phyloP scores from a whole-genome alignment of 2,329 filamentous ascomycete species.

The Neopestalotiopsis sp. region DNA sequence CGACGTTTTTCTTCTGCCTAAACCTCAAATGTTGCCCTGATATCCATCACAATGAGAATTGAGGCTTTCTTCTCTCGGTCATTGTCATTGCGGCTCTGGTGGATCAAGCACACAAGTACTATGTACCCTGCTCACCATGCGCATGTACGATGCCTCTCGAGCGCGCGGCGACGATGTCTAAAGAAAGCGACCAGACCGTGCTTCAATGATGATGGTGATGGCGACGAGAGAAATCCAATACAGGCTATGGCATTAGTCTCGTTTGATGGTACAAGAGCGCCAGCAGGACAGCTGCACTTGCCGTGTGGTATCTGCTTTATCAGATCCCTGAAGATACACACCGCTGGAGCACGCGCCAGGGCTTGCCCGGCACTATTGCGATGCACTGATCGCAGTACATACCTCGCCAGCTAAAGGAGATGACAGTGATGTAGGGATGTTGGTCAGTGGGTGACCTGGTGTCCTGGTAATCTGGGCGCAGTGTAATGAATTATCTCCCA shows the following conservation, averaged over 20 bases:
- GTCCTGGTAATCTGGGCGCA: neutral
- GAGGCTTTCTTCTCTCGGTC: neutral
- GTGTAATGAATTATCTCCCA: neutral
- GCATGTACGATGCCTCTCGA: neutral
- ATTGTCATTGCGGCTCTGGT: neutral
- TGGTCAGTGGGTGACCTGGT: neutral
- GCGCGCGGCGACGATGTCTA: neutral
- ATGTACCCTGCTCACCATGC: neutral
- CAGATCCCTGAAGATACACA: neutral
- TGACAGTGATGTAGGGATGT: neutral
- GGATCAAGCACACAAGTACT: neutral
- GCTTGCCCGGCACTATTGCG: neutral
- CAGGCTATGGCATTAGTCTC: neutral
- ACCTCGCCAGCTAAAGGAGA: neutral
- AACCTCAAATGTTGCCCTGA: too few relatives aligned
- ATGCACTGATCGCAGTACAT: conserved; percentile 1
- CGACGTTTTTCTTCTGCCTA: too few relatives aligned
- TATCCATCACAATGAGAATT: neutral
- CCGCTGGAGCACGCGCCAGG: neutral
- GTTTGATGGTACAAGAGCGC: neutral
- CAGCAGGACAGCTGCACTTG: neutral
- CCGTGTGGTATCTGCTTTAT: neutral
- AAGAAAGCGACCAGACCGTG: neutral
- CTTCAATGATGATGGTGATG: neutral
- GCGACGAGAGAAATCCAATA: neutral